Base-by-base conservation (phyloP, 164 flowering plant species). In the Litsea cubeba region DNA sequence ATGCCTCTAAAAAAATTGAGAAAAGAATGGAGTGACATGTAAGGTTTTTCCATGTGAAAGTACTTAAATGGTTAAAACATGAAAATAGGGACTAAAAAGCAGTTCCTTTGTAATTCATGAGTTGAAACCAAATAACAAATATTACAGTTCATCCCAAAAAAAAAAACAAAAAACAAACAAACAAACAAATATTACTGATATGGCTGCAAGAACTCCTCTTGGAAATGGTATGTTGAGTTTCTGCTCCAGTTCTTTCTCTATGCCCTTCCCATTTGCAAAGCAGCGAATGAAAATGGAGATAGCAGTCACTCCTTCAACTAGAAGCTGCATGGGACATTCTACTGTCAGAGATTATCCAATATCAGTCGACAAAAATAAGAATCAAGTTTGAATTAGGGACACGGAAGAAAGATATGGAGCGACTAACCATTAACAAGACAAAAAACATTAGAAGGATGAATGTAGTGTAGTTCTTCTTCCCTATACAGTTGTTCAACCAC, bases 401-500 rank as follows among this genome's bases (percentile, higher is more conserved):
- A 15, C 20, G 3, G 5, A 71, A 72, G 14, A 68, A 51, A 57
- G 1, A 73, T 28, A 40, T 25, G 24, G 72, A 68, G 40, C 57
- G 32, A 81, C 96, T 79, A 0, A 92, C 99, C 99, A 95, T 90
- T 69, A 87, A 73, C 85, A 93, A 51, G 69, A 89, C 84, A 65
- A 82, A 91, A 25, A 86, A 72, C 97, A 95, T 89, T 18, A 95
- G 85, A 71, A 95, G 95, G 78, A 95, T 79, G 88, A 95, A 95
- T 46, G 91, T 86, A 17, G 94, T 87, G 82, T 95, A 95, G 70
- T 93, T 95, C 88, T 79, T 92, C 83, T 88, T 95, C 70, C 99
- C 98, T 20, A 93, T 81, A 58, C 99, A 95, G 75, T 95, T 93
- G 88, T 95, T 95, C 73, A 95, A 71, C 99, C 99, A 95, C 98